phyloP scores from a whole-genome alignment of 2,329 filamentous ascomycete genomes.

The Oidium heveae region DNA sequence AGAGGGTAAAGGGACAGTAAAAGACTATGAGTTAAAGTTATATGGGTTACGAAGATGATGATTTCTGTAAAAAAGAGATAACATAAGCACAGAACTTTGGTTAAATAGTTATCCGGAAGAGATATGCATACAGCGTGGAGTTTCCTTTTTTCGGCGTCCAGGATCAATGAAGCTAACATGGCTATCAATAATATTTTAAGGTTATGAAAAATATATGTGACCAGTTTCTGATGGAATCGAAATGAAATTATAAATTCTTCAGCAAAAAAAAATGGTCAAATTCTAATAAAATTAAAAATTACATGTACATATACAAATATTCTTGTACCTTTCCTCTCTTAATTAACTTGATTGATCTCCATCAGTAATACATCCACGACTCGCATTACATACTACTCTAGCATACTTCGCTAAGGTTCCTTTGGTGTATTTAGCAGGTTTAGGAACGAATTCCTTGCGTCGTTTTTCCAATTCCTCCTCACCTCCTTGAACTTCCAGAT shows the following conservation, averaged over 20 bases:
- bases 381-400: constrained; percentile 27
- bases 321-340: background rate
- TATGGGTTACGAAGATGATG: no score
- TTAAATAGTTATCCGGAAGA: no score
- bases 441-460: constrained; percentile 25
- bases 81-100: no score
- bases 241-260: no score
- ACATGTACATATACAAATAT: background rate
- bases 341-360: constrained; percentile 5
- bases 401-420: constrained; percentile 35
- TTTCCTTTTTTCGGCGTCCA: no score
- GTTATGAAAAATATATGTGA: background rate
- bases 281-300: no score
- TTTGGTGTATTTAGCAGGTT: constrained; percentile 28
- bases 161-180: no score
- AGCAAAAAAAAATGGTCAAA: no score
- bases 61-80: no score
- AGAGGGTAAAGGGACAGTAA: no score
- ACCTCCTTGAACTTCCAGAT: constrained; percentile 23
- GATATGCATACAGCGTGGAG: no score
- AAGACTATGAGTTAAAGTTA: no score
- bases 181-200: background rate
- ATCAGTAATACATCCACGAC: constrained; percentile 33
- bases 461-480: constrained; percentile 24
- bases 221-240: background rate